phyloP scores from a whole-genome alignment of 768 basidiomycete species.

The Coprinopsis marcescibilis region DNA sequence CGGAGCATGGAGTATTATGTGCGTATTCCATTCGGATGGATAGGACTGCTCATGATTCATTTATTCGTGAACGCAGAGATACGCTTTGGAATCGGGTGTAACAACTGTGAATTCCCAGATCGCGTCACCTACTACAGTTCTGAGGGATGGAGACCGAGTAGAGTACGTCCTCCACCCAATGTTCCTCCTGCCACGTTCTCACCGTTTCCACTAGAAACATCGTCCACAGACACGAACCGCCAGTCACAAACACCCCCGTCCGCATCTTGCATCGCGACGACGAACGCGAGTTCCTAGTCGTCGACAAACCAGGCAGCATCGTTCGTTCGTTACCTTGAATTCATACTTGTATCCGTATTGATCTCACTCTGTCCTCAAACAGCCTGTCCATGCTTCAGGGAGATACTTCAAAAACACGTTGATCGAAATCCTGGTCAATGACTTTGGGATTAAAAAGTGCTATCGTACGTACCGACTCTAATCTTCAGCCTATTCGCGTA shows the following conservation, averaged over 20 bases:
- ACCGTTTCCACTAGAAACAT: constrained; percentile 56
- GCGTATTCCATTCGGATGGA: constrained; percentile 27
- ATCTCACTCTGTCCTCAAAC: constrained; percentile 11
- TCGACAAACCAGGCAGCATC: constrained; percentile 96
- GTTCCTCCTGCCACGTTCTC: constrained; percentile 13
- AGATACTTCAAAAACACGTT: constrained; percentile 87
- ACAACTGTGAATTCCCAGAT: constrained; percentile 89
- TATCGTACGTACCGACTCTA: constrained; percentile 57
- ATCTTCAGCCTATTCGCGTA: constrained; percentile 1
- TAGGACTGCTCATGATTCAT: neutral
- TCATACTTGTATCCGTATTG: constrained; percentile 6
- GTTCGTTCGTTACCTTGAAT: constrained; percentile 49
- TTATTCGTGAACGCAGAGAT: constrained; percentile 31
- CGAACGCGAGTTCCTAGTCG: constrained; percentile 80
- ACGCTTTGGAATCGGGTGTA: constrained; percentile 83
- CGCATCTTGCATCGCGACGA: constrained; percentile 73
- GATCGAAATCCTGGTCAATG: constrained; percentile 77
- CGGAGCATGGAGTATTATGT: constrained; percentile 95
- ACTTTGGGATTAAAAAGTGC: constrained; percentile 75
- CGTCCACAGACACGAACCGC: constrained; percentile 96
- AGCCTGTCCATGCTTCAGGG: constrained; percentile 93
- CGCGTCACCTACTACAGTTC: constrained; percentile 72
- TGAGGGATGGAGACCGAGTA: constrained; percentile 84
- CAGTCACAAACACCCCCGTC: constrained; percentile 80
- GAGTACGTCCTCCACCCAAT: constrained; percentile 50